Conservation (phyloP, 768 basidiomycete genomes). For the Naematelia aurantialba region DNA sequence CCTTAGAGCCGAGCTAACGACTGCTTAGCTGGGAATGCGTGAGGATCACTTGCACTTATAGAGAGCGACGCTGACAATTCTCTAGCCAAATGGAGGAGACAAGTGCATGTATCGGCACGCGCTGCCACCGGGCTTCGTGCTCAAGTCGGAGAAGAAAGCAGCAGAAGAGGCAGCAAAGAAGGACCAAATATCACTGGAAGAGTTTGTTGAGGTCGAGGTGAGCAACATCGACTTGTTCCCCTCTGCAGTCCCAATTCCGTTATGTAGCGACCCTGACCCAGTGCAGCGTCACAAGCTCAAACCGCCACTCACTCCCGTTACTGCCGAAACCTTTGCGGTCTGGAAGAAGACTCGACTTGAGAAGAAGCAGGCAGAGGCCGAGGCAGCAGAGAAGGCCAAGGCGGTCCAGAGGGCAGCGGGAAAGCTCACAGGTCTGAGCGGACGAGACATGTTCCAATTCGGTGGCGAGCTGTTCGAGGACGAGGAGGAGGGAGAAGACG, state of each 20-base stretch:
- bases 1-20: background rate
- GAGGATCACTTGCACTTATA: conserved; percentile 13
- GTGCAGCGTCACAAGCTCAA: conserved; percentile 82
- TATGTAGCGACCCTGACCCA: background rate
- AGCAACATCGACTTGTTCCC: conserved; percentile 23
- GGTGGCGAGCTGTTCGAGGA: conserved; percentile 45
- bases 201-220: conserved; percentile 96
- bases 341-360: conserved; percentile 96
- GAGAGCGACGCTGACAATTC: background rate
- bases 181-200: conserved; percentile 84
- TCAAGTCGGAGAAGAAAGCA: conserved; percentile 90
- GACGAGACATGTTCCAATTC: conserved; percentile 76
- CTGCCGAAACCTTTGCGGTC: conserved; percentile 78
- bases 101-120: conserved; percentile 92
- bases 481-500: conserved; percentile 45
- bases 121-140: conserved; percentile 88
- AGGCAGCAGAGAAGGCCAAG: conserved; percentile 76
- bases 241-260: conserved; percentile 8
- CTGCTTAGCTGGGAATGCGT: conserved; percentile 51
- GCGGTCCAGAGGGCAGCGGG: conserved; percentile 76
- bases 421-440: conserved; percentile 89
- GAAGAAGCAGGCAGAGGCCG: conserved; percentile 88
- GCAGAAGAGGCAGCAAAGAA: conserved; percentile 80
- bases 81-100: conserved; percentile 50
- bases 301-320: conserved; percentile 76